Conservation (phyloP, 768 basidiomycete species). For the Sutorius australiensis region DNA sequence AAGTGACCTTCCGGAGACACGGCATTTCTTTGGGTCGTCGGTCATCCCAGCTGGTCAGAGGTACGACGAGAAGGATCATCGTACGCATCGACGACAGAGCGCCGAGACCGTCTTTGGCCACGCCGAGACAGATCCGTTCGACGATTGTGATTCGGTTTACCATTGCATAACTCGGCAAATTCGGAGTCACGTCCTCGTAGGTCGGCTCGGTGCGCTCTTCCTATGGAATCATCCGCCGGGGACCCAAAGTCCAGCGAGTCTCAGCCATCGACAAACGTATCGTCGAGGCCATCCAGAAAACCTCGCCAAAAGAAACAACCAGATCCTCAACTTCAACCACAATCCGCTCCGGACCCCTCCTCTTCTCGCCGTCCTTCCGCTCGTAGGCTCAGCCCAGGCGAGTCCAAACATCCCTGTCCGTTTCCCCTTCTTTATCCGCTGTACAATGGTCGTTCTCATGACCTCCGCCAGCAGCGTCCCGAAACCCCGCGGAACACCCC, state of each 20-base stretch:
- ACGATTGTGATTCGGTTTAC: conserved; percentile 11
- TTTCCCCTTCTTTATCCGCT: conserved; percentile 1
- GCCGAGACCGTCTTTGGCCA: conserved; percentile 14
- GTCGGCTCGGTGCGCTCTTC: conserved; percentile 23
- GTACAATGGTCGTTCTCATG: conserved; percentile 4
- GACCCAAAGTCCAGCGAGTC: conserved; percentile 40
- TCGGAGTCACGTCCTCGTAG: conserved; percentile 26
- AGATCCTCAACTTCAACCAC: conserved; percentile 24
- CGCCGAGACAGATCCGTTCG: conserved; percentile 2
- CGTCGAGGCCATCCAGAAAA: conserved; percentile 42
- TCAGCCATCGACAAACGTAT: conserved; percentile 39
- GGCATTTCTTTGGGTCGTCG: conserved; percentile 28
- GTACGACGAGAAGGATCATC: conserved; percentile 12
- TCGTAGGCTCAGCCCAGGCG: conserved; percentile 28
- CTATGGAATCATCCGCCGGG: conserved; percentile 51
- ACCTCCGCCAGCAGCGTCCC: conserved; percentile 13
- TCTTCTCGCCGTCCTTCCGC: conserved; percentile 24
- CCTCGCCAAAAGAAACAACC: conserved; percentile 51
- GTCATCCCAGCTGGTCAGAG: conserved; percentile 13
- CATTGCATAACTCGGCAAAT: conserved; percentile 29
- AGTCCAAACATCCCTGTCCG: conserved; percentile 18
- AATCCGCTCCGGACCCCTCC: conserved; percentile 18
- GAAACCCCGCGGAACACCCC: conserved; percentile 16
- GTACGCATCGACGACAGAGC: conserved; percentile 5
- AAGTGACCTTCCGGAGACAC: conserved; percentile 16